Base-by-base conservation (phyloP, 2,329 filamentous ascomycete genomes). In the Colletotrichum agaves region DNA sequence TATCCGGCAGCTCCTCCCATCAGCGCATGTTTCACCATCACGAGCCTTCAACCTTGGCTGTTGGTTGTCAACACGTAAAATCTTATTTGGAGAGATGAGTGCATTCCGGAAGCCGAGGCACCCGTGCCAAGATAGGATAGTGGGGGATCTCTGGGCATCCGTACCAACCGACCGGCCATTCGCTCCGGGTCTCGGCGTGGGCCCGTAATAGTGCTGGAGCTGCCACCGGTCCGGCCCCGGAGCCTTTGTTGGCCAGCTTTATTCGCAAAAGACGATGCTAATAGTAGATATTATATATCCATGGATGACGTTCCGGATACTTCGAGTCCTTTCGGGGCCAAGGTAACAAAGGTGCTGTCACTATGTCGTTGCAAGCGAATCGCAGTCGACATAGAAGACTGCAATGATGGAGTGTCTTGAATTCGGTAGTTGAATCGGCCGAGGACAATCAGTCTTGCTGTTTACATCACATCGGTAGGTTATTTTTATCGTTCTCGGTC, bases 21-120 rank as follows among this genome's bases (percentile, higher is more conserved):
- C 44, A 47, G 31, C 64, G 35, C 55, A 49, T 49, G 65, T 68
- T 68, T 68, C 65, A 65, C 55, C 46, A 60, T 60, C 65, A 49
- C 61, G 47, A 68, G 47, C 65, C 55, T 65, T 63, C 63, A 61
- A 49, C 63, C 27, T 47, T 63, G 59, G 41, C 39, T 61, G 31
- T 50, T 60, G 17, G 23, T 39, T 35, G 31, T 19, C 15, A 27
- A 52, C 53, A 67, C 60, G 64, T 67, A 53, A 52, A 61, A 43
- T 39, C 43, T 47, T 13, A 44, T 56, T 35, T 56, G 59, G 50
- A 23, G 19, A 35, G 35, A 27, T n/a, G 19, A 33, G 37, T 23
- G 43, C 23, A 37, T 55, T 31, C 43, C 37, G 56, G 23, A 37
- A 49, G 43, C 56, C 56, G 56, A 59, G 56, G 56, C 43, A 2